Conservation (phyloP, 140 eudicot genomes). For the Anethum foeniculum region DNA sequence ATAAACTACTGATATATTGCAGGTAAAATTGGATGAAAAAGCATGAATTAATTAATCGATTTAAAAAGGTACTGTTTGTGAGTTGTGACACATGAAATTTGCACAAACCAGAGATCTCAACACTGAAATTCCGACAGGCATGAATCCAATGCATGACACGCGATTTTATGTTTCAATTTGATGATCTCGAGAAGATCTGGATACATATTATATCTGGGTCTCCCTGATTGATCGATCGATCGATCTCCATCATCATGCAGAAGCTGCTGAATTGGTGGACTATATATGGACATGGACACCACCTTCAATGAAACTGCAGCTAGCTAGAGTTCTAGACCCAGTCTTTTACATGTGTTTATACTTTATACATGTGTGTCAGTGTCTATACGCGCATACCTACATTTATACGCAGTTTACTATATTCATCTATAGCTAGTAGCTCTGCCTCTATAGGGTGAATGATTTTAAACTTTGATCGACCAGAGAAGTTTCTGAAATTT, state of each 20-base stretch:
- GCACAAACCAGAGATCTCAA: background rate
- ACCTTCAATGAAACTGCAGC: slow-evolving; percentile 9
- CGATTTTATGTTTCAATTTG: background rate
- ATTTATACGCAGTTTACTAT: slow-evolving; percentile 1
- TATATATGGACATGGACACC: slow-evolving; percentile 1
- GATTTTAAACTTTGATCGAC: background rate
- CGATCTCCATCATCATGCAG: background rate
- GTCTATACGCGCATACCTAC: background rate
- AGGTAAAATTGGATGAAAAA: too few relatives aligned
- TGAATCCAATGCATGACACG: slow-evolving; percentile 2
- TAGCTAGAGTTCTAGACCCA: slow-evolving; percentile 1
- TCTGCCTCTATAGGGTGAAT: background rate
- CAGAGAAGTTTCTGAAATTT: background rate
- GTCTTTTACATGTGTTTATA: background rate
- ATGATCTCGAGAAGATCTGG: background rate
- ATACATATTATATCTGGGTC: background rate
- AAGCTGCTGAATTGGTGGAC: background rate
- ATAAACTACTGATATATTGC: too few relatives aligned
- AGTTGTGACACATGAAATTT: too few relatives aligned
- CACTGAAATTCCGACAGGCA: slow-evolving; percentile 3
- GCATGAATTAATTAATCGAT: background rate
- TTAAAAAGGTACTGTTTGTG: too few relatives aligned
- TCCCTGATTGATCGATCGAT: slow-evolving; percentile 2
- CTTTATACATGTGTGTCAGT: slow-evolving; percentile 1
- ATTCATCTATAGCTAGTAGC: background rate